Conservation (phyloP, 1,284 basidiomycete species). For the Trametes versicolor region DNA sequence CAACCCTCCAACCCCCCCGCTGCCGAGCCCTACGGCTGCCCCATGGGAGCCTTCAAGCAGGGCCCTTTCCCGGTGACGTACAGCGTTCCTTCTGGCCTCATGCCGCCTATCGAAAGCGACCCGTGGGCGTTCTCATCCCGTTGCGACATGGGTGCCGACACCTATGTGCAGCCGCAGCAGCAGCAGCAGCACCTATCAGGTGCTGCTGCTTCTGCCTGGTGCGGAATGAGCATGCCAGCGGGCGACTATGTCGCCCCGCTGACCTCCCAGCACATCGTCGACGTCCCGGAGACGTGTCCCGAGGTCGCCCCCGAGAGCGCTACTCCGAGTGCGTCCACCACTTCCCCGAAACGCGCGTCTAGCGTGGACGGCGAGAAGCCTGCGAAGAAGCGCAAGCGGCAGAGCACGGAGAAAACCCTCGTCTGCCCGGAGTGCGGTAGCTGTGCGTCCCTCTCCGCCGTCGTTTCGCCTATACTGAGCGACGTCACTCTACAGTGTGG, state of each 20-base stretch:
- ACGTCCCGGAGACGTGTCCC: neutral
- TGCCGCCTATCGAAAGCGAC: conserved; percentile 1
- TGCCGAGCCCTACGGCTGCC: neutral
- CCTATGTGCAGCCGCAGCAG: conserved; percentile 22
- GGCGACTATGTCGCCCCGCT: neutral
- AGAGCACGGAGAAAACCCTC: conserved; percentile 11
- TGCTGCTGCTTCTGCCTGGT: conserved; percentile 14
- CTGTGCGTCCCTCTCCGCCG: conserved; percentile 1
- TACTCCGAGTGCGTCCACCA: neutral
- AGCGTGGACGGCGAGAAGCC: neutral
- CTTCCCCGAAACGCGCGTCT: neutral
- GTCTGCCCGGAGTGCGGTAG: conserved; percentile 6
- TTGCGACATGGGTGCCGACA: too few relatives aligned
- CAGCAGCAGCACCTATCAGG: conserved; percentile 21
- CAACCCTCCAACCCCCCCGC: neutral
- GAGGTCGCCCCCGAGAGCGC: neutral
- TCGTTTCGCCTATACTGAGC: neutral
- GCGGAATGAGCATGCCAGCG: conserved; percentile 13
- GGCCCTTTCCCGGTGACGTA: neutral
- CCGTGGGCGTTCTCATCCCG: conserved; percentile 3
- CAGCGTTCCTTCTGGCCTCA: neutral
- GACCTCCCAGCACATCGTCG: neutral
- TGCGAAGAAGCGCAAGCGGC: conserved; percentile 6
- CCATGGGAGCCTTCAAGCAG: neutral
- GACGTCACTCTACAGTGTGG: conserved; percentile 3